Percentiles rank a stretch among this genome's conserved stretches.
Conservation (phyloP, 108 stramenopile genomes). For the Stephanodiscus minutulus region DNA sequence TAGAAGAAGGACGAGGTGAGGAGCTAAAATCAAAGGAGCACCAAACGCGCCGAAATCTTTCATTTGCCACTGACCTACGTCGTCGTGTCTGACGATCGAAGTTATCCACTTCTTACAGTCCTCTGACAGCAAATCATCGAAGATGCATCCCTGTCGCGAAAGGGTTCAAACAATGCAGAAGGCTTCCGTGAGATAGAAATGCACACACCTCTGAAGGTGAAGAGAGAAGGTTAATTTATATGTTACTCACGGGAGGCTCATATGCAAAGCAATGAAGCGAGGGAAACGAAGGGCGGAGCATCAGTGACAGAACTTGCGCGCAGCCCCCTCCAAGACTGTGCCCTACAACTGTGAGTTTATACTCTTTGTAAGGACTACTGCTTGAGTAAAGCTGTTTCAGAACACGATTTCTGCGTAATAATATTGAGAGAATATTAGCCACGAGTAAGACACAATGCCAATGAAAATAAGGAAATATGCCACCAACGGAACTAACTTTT, state of each 20-base stretch:
- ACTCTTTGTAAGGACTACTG: constrained; percentile 27
- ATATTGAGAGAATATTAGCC: neutral
- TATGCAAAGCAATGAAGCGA: constrained; percentile 55
- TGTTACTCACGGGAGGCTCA: constrained; percentile 59
- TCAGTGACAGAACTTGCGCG: constrained; percentile 60
- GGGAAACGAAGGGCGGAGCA: constrained; percentile 57
- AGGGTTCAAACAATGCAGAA: neutral
- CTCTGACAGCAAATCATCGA: constrained; percentile 8
- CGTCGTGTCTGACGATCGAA: constrained; percentile 7
- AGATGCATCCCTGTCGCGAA: constrained; percentile 4
- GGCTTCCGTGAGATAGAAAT: constrained; percentile 3
- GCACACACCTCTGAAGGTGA: neutral
- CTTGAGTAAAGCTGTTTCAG: constrained; percentile 27
- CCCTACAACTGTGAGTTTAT: constrained; percentile 50
- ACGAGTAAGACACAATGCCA: neutral
- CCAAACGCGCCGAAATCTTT: neutral
- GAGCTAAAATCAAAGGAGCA: neutral
- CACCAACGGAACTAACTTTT: constrained; percentile 16
- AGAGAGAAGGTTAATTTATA: neutral
- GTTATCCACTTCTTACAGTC: constrained; percentile 8
- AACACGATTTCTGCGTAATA: constrained; percentile 7
- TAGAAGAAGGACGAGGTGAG: neutral
- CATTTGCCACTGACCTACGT: constrained; percentile 12
- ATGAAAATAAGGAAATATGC: neutral
- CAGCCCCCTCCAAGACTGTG: constrained; percentile 74